These are phyloP conservation scores for Polymyxa betae DNA, from an alignment of 208 protist genomes.

Conservation along the genomic window DNA sequence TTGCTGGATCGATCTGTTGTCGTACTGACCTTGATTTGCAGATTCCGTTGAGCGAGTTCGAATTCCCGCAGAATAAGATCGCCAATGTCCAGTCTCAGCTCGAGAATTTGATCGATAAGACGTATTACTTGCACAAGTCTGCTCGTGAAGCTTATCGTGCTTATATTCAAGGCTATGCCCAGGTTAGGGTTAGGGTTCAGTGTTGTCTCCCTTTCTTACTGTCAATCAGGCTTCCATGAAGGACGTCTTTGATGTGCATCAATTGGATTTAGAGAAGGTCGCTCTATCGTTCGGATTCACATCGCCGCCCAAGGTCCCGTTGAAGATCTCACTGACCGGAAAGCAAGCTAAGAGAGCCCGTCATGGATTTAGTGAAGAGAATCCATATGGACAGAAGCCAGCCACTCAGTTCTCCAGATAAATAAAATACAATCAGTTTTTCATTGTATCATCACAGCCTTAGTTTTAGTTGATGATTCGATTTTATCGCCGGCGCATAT, in stretches of 20 bases:
- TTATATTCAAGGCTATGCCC: constrained; percentile 90
- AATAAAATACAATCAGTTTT: no score
- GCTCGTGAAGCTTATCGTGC: constrained; percentile 93
- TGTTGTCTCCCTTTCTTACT: no score
- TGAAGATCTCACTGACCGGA: not conserved
- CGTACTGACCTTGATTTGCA: not conserved
- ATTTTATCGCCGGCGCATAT: no score
- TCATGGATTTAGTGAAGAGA: not conserved
- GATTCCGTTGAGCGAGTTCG: constrained; percentile 96
- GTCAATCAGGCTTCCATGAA: constrained; percentile 96
- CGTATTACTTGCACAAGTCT: constrained; percentile 96
- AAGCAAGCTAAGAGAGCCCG: not conserved
- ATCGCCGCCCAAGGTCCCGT: constrained; percentile 63
- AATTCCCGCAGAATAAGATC: constrained; percentile 93
- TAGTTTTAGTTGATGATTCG: no score
- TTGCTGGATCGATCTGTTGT: not conserved
- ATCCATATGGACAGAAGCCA: not conserved
- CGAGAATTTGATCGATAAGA: constrained; percentile 93
- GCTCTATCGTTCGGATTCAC: constrained; percentile 78
- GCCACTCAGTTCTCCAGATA: not conserved
- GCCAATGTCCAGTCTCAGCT: constrained; percentile 89
- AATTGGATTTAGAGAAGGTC: constrained; percentile 92
- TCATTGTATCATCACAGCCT: no score
- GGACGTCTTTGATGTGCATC: constrained; percentile 96
- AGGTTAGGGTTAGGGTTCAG: no score